Percentiles rank a stretch among this genome's conserved stretches.
Evolutionary conservation across 306 rosid genomes (phyloP).

Genomic region (Pachyrhizus erosus): DNA sequence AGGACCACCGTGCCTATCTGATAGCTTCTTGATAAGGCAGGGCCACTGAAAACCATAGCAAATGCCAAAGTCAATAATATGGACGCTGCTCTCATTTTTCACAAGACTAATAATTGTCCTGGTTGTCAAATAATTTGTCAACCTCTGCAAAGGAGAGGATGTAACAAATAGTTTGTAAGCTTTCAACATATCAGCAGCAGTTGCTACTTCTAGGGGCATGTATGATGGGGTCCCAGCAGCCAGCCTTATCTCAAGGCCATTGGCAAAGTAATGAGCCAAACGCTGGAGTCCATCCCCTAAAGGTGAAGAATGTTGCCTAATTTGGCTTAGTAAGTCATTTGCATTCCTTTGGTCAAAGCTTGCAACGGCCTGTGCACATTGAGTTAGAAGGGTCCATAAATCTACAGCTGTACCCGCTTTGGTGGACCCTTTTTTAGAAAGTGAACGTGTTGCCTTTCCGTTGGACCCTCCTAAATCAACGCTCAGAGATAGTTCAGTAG

Average conservation of each 20-base stretch:
- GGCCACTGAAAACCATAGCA: conserved; percentile 90
- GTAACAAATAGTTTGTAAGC: conserved; percentile 61
- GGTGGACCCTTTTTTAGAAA: conserved; percentile 49
- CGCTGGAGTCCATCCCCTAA: conserved; percentile 72
- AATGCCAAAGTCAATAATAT: conserved; percentile 78
- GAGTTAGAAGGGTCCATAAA: conserved; percentile 70
- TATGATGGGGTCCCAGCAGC: conserved; percentile 56
- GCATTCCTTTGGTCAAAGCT: conserved; percentile 66
- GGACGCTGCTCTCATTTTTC: conserved; percentile 54
- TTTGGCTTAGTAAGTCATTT: conserved; percentile 59
- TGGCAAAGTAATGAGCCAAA: conserved; percentile 71
- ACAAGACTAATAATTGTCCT: conserved; percentile 49
- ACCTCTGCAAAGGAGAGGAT: conserved; percentile 64
- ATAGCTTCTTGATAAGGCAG: conserved; percentile 61
- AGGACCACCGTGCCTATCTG: conserved; percentile 60
- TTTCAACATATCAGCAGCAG: conserved; percentile 64
- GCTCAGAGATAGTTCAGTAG: conserved; percentile 27
- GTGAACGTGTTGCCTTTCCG: conserved; percentile 35
- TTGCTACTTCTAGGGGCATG: conserved; percentile 31
- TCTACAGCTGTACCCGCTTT: conserved; percentile 47
- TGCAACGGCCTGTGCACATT: conserved; percentile 79
- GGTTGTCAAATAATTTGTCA: conserved; percentile 56
- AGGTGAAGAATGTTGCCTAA: conserved; percentile 68
- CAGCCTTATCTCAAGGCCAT: conserved; percentile 69
- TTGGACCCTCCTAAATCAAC: conserved; percentile 36